Base-by-base conservation (phyloP, 345 rosid species). In the Orychophragmus violaceus region DNA sequence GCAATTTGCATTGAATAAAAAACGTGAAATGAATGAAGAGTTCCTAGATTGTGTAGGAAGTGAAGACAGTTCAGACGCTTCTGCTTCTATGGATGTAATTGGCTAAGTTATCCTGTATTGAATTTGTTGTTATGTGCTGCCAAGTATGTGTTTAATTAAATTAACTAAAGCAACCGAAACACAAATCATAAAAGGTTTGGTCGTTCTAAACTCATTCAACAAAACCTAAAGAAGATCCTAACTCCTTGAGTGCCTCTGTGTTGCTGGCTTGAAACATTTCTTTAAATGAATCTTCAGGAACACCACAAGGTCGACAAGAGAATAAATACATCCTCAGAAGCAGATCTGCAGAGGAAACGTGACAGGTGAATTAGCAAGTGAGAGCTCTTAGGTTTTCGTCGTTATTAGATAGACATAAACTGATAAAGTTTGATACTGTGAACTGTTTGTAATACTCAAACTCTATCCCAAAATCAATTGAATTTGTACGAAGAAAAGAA, bases 341-440 rank as follows among this genome's bases (percentile, higher is more conserved):
- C 72, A 74, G 74, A 67, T 49, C 71, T 70, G 64, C 81, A 77
- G 76, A 75, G 72, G 82, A 87, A 78, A 80, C 80, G 63, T 79
- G 83, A 84, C 90, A 93, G 97, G 97, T 93, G 92, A 86, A 85
- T 75, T 65, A 84, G 83, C 88, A 89, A 82, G 94, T 85, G 94
- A 89, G 91, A 80, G 67, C 85, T 81, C 94, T 79, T 82, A 78
- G 84, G 84, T 82, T 83, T 73, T 82, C 78, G 60, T 77, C 49
- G 66, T 68, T 51, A 57, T 59, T 49, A 59, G 33, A 21, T 76
- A 57, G 48, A n/a, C n/a, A n/a, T n/a, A n/a, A n/a, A n/a, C n/a
- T n/a, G n/a, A n/a, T n/a, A n/a, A n/a, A n/a, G n/a, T n/a, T n/a
- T n/a, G n/a, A n/a, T n/a, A n/a, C n/a, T n/a, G n/a, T n/a, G n/a